These are phyloP conservation scores for Fremontodendron californicum DNA, from an alignment of 345 rosid species.

Conservation along the genomic window DNA sequence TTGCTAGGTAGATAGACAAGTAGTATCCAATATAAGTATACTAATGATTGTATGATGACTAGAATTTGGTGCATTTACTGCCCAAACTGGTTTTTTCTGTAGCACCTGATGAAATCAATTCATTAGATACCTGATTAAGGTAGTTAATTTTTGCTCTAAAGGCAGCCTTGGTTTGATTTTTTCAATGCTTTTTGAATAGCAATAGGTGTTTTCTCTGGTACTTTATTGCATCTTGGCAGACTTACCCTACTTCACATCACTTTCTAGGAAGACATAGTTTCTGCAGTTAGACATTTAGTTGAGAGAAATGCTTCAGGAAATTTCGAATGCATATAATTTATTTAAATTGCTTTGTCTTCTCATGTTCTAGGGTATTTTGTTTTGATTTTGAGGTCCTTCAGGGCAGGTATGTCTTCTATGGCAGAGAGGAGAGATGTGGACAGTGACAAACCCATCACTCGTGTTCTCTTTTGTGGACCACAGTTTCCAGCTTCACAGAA, in stretches of 20 bases:
- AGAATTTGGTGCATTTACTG: not conserved
- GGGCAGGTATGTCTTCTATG: slow-evolving; percentile 18
- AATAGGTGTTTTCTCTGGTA: not conserved
- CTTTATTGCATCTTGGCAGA: not conserved
- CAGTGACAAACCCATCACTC: slow-evolving; percentile 37
- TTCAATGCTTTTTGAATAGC: not conserved
- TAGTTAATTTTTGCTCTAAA: not conserved
- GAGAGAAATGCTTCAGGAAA: slow-evolving; percentile 5
- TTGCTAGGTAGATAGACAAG: not conserved
- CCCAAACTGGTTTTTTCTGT: not conserved
- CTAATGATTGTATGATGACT: not conserved
- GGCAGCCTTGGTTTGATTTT: not conserved
- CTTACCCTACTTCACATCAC: not conserved
- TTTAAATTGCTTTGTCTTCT: not conserved
- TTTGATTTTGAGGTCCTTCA: not conserved
- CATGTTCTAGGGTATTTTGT: not conserved
- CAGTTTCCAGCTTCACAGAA: slow-evolving; percentile 53
- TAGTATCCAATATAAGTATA: not conserved
- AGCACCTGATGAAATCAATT: not conserved
- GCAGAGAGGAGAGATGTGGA: slow-evolving; percentile 27
- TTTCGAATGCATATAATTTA: not conserved
- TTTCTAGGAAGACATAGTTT: not conserved
- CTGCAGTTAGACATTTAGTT: not conserved
- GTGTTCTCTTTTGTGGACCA: slow-evolving; percentile 74
- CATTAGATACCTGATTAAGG: not conserved